These are phyloP conservation scores for Globisporangium acanthophoron DNA, from an alignment of 352 stramenopile genomes.

Conservation along the genomic window DNA sequence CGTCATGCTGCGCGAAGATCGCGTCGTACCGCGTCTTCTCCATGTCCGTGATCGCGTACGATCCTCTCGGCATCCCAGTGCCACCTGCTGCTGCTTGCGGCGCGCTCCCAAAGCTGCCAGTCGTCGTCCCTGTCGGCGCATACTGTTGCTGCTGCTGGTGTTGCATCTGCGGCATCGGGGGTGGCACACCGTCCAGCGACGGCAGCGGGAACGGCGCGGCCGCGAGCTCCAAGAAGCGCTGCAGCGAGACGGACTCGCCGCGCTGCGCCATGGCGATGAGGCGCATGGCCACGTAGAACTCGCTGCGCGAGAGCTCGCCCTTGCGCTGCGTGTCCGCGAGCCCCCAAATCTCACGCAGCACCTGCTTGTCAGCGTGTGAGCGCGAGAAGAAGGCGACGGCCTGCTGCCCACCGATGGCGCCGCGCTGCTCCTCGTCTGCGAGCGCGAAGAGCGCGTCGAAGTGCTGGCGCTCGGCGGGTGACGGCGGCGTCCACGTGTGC, in stretches of 20 bases:
- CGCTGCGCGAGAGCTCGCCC: slow-evolving; percentile 69
- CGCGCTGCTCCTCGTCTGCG: slow-evolving; percentile 82
- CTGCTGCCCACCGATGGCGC: slow-evolving; percentile 82
- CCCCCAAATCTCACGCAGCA: slow-evolving; percentile 78
- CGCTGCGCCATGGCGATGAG: slow-evolving; percentile 82
- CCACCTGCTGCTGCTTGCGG: slow-evolving; percentile 2
- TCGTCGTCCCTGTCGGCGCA: neutral
- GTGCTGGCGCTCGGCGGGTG: slow-evolving; percentile 73
- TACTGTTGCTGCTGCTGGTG: slow-evolving; percentile 4
- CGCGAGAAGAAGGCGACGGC: slow-evolving; percentile 92
- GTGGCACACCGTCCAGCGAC: slow-evolving; percentile 56
- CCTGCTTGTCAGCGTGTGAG: slow-evolving; percentile 85
- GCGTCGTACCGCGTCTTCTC: slow-evolving; percentile 89
- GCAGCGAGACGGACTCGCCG: slow-evolving; percentile 52
- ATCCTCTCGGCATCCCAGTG: slow-evolving; percentile 6
- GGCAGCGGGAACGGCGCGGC: slow-evolving; percentile 49
- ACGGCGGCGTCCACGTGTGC: slow-evolving; percentile 52
- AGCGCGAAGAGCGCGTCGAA: slow-evolving; percentile 88
- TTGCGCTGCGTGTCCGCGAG: slow-evolving; percentile 64
- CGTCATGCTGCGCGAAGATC: slow-evolving; percentile 92
- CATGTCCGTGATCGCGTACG: slow-evolving; percentile 83
- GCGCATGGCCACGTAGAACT: slow-evolving; percentile 86
- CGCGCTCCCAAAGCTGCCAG: too few relatives aligned
- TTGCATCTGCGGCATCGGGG: slow-evolving; percentile 6
- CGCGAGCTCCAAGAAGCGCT: slow-evolving; percentile 70